Evolutionary conservation across 768 basidiomycete species (phyloP), one percentile per base, ranked within the genome.

Genomic region (Serendipita vermifera): DNA sequence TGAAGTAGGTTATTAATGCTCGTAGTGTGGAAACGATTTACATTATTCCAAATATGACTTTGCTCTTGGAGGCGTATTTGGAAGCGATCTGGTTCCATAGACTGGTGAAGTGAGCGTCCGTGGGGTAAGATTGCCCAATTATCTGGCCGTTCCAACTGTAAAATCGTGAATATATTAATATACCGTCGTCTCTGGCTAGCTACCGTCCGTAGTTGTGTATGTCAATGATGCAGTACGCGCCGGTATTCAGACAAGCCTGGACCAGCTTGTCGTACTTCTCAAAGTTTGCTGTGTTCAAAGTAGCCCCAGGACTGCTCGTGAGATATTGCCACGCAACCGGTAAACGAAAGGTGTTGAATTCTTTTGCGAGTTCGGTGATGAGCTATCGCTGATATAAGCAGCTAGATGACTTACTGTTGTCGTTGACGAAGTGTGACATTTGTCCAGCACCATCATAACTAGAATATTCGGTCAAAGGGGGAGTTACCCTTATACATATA

Each of bases 61-160:
- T 77, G 62, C 24, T 33, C 24, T 65, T 29, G 22, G 62, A 43
- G 36, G 69, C 70, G 61, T 78, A 81, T 57, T 76, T 70, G 2
- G 71, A 59, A 1, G 82, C 82, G 41, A 83, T 68, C 51, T 68
- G 65, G 56, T 64, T 62, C 81, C 81, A 83, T 17, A 78, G 64
- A 3, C 64, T 64, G 6, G 79, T 80, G 58, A 82, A 78, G 36
- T 76, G 55, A n/a, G 56, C 73, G 63, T 82, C 72, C 31, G 71
- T 71, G 1, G 81, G 80, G 26, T 80, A 79, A 33, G 79, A 81
- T 66, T 82, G 78, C 1, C 81, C 81, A 43, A 82, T 75, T 33
- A 83, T 77, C 71, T 64, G 64, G 1, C 73, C 71, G 51, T 80
- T 70, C 69, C 72, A 81, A 29, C 81, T 69, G 22, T 78, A 32